Evolutionary conservation across 768 basidiomycete species (phyloP), one percentile per base, ranked within the genome.

Genomic region (Boletus sp.): DNA sequence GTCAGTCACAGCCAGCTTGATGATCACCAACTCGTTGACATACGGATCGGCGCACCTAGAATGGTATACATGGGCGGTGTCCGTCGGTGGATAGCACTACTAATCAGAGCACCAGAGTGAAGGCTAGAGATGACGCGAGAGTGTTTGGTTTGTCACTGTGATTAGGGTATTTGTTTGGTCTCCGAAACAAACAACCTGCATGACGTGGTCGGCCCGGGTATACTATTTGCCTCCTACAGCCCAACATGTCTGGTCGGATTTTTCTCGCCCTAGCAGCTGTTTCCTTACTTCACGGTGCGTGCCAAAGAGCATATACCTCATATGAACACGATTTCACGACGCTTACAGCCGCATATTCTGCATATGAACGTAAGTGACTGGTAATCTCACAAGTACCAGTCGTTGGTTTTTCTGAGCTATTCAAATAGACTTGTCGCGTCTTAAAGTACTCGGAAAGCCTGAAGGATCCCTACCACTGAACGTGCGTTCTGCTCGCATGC

Each of bases 381-480:
- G 47, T 3, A 20, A 33, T 10, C 11, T 40, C 24, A 11, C 32
- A 45, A 65, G 81, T 3, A 24, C 24, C 74, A 55, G 7, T 33
- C 1, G 6, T 15, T 52, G 32, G 5, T 18, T 46, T 33, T 55
- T 45, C 54, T 51, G n/a, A 54, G 52, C 46, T 42, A 55, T 24
- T 50, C 48, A 33, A 52, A 20, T 56, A 93, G 91, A 93, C 69
- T 72, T 90, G 49, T 89, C 90, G 12, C 83, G 83, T 60, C 67
- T 90, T 62, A 93, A 92, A 65, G 87, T 88, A 15, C 78, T 91
- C 41, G 89, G 86, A 56, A 73, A 81, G 52, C 88, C 86, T 30
- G 87, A 90, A 67, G 84, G 82, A 12, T 71, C 78, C 14, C 72
- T 92, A 12, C 90, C 91, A 14, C 64, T 73, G 47, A 84, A 86